phyloP scores from a whole-genome alignment of 2,329 filamentous ascomycete species.

The Teratosphaeria epicoccoides region DNA sequence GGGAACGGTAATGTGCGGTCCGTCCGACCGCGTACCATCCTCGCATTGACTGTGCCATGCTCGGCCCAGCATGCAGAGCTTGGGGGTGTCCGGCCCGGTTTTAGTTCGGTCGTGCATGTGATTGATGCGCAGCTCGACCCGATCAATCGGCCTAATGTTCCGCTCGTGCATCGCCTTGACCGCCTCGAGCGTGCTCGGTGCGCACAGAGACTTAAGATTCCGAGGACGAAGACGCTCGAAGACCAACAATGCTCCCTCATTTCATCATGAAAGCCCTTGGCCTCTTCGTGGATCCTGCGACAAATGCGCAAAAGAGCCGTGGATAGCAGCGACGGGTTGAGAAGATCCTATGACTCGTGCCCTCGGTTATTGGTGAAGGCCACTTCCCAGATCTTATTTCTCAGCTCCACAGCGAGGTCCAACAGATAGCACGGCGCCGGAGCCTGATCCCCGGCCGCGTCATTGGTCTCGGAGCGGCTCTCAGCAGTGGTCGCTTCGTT shows the following conservation, averaged over 20 bases:
- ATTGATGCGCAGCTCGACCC: background rate
- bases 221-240: background rate
- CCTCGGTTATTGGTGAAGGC: background rate
- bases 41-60: too few species aligned
- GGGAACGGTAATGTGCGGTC: too few species aligned
- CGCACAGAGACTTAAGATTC: background rate
- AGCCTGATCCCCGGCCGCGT: too few species aligned
- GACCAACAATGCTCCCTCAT: background rate
- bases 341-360: background rate
- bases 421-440: background rate
- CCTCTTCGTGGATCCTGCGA: background rate
- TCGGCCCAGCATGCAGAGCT: too few species aligned
- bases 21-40: too few species aligned
- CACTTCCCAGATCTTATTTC: background rate
- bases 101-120: too few species aligned
- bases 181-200: background rate
- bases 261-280: background rate
- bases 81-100: too few species aligned
- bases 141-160: background rate
- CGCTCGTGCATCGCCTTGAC: background rate
- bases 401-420: background rate
- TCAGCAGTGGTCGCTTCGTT: background rate
- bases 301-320: background rate
- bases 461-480: too few species aligned
- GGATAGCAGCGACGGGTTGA: background rate